phyloP scores from a whole-genome alignment of 2,329 filamentous ascomycete genomes.

The Cryphonectria nitschkei region DNA sequence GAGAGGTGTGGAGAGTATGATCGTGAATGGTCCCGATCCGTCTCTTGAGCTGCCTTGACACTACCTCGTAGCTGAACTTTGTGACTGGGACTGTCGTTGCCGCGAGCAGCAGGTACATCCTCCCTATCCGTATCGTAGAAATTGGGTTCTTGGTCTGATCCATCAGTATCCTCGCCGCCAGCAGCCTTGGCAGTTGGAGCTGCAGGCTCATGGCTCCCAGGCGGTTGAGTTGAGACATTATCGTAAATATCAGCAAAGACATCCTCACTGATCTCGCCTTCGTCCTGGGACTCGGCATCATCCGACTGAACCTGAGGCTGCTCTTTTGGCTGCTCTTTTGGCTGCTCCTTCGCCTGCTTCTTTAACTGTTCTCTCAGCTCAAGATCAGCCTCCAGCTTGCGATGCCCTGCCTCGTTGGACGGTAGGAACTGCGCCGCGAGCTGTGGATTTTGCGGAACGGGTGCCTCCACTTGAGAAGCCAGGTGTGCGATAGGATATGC shows the following conservation, averaged over 20 bases:
- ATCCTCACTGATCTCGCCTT: conserved; percentile 77
- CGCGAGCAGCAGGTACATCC: conserved; percentile 28
- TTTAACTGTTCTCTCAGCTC: conserved; percentile 8
- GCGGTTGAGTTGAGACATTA: conserved; percentile 36
- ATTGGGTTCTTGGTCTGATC: conserved; percentile 32
- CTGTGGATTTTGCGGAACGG: background rate
- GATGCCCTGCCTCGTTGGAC: background rate
- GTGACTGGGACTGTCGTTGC: conserved; percentile 26
- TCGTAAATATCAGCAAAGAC: conserved; percentile 64
- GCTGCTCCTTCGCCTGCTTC: conserved; percentile 12
- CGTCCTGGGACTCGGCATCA: conserved; percentile 52
- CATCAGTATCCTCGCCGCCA: conserved; percentile 1
- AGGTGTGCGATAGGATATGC: conserved; percentile 2
- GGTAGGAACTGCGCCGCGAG: background rate
- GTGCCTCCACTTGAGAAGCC: conserved; percentile 3
- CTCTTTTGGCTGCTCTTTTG: conserved; percentile 3
- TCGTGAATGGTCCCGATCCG: conserved; percentile 49
- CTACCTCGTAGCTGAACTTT: conserved; percentile 5
- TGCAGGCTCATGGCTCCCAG: conserved; percentile 10
- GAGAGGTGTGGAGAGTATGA: conserved; percentile 59
- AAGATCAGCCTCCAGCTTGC: conserved; percentile 6
- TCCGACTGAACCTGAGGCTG: conserved; percentile 16
- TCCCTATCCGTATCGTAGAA: conserved; percentile 37
- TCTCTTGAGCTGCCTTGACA: conserved; percentile 34
- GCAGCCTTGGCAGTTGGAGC: conserved; percentile 7